Base-by-base conservation (phyloP, 2,329 filamentous ascomycete genomes). In the Phialophora expanda region DNA sequence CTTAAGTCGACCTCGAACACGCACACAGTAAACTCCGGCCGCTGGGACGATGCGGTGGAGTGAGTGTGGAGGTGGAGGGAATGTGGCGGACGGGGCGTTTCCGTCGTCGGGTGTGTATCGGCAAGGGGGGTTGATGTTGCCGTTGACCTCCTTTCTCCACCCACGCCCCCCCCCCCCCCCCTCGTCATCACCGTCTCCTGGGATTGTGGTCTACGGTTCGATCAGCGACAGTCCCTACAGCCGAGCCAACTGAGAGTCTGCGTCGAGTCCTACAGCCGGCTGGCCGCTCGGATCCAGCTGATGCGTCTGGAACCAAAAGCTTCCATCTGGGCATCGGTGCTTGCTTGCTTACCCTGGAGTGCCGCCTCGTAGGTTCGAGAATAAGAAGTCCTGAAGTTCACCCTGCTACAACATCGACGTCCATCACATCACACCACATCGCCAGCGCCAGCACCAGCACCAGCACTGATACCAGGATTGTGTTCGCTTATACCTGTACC, bases 101-200 rank as follows among this genome's bases (percentile, higher is more conserved):
- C n/a, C 51, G 32, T 32, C 11, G 53, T 51, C 67, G 67, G 67
- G 67, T 61, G 56, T 64, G 58, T 62, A 57, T 66, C 66, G 66
- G 66, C 30, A 67, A 56, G 20, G 17, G 17, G 38, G 38, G 38
- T 5, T 2, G n/a, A n/a, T n/a, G n/a, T n/a, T n/a, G n/a, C n/a
- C n/a, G 14, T 44, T n/a, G 38, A 44, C 38, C 57, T 28, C 32
- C 51, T 22, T 38, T 32, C 32, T 54, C 41, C 48, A 30, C 30
- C 48, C 34, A n/a, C 28, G 32, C 46, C 17, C 17, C 30, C 46
- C 56, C 17, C 48, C n/a, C n/a, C n/a, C 56, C 11, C 30, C 46
- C 56, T 22, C 48, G 24, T 53, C 30, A 32, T 54, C 46, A n/a
- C 14, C 38, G 8, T 8, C 38, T n/a, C n/a, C 38, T 41, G 5